Evolutionary conservation across 768 basidiomycete species (phyloP).

Genomic region (Pleurotus cornucopiae): DNA sequence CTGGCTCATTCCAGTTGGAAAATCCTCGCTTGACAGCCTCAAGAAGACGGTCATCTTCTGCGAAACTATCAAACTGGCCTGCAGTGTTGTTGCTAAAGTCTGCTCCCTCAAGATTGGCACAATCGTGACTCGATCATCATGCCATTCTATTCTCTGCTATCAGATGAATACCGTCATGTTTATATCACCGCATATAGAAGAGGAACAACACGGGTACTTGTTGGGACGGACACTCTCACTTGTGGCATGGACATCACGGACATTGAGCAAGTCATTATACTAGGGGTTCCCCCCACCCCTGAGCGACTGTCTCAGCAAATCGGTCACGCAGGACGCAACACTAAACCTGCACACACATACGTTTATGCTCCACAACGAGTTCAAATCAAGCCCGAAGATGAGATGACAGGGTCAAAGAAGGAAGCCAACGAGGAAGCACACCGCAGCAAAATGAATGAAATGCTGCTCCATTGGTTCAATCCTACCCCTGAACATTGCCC

Average conservation of each 20-base stretch:
- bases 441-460: too few relatives aligned
- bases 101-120: not conserved
- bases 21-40: not conserved
- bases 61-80: not conserved
- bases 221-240: constrained; percentile 6
- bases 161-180: too few relatives aligned
- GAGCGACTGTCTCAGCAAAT: too few relatives aligned
- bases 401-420: too few relatives aligned
- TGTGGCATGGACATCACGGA: constrained; percentile 11
- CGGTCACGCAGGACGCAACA: constrained; percentile 2
- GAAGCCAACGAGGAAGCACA: too few relatives aligned
- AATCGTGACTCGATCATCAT: not conserved
- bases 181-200: too few relatives aligned
- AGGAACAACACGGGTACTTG: not conserved
- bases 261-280: constrained; percentile 13
- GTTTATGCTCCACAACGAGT: constrained; percentile 17
- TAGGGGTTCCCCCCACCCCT: too few relatives aligned
- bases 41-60: not conserved
- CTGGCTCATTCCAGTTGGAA: not conserved
- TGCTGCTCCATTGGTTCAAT: not conserved
- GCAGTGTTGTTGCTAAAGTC: not conserved
- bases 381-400: too few relatives aligned
- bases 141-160: too few relatives aligned
- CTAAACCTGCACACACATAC: constrained; percentile 15
- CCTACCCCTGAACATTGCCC: not conserved